A percentile compares a stretch with the other conserved stretches of the same genome.
Conservation (phyloP, 2,329 filamentous ascomycete genomes). For the Dendryphion nanum region DNA sequence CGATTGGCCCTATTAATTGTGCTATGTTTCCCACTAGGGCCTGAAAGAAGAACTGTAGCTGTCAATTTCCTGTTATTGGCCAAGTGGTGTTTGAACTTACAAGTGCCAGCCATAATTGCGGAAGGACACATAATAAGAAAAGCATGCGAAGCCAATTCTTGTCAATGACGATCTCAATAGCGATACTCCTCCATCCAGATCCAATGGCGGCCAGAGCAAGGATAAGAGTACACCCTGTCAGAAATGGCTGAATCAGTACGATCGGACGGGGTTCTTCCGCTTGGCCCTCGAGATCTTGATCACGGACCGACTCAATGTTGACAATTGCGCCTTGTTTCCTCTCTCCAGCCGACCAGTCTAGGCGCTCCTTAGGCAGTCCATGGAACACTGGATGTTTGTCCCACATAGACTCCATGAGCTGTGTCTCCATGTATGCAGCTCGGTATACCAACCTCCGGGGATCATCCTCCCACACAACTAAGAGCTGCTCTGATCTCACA, state of each 20-base stretch:
- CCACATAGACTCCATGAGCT: slow-evolving; percentile 72
- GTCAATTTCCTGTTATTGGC: slow-evolving; percentile 4
- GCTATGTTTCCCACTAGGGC: slow-evolving; percentile 19
- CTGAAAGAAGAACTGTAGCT: slow-evolving; percentile 31
- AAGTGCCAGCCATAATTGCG: slow-evolving; percentile 60
- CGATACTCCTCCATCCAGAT: slow-evolving; percentile 56
- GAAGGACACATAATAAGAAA: slow-evolving; percentile 52
- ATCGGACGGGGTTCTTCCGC: slow-evolving; percentile 48
- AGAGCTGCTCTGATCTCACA: slow-evolving; percentile 65
- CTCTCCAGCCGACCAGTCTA: too few relatives aligned
- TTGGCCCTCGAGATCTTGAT: slow-evolving; percentile 10
- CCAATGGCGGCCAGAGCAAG: slow-evolving; percentile 56
- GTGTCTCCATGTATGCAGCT: slow-evolving; percentile 70
- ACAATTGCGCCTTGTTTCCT: slow-evolving; percentile 39
- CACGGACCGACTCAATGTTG: slow-evolving; percentile 20
- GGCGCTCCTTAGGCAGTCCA: too few relatives aligned
- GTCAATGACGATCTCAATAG: slow-evolving; percentile 56
- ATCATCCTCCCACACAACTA: slow-evolving; percentile 83
- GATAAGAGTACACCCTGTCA: slow-evolving; percentile 53
- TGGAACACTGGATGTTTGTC: slow-evolving; percentile 43
- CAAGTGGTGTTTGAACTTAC: slow-evolving; percentile 27
- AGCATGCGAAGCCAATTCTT: slow-evolving; percentile 54
- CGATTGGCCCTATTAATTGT: slow-evolving; percentile 72
- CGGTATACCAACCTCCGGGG: slow-evolving; percentile 67
- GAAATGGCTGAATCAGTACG: slow-evolving; percentile 55